These are phyloP conservation scores for Hirschioporus abietinus DNA, from an alignment of 768 basidiomycete species.

Conservation along the genomic window DNA sequence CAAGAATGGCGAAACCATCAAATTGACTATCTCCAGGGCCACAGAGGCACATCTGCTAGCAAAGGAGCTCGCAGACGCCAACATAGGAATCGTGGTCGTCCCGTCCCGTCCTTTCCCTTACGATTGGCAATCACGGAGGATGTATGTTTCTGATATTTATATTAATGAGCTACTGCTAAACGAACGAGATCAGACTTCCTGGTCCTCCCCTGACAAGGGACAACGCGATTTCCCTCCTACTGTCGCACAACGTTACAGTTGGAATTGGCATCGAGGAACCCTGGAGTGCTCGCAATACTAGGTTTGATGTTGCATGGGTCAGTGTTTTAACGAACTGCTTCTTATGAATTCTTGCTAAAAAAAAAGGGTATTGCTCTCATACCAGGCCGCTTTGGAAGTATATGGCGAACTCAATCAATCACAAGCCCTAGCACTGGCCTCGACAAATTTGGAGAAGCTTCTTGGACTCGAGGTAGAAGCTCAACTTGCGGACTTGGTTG, in stretches of 20 bases:
- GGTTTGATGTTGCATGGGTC: conserved; percentile 83
- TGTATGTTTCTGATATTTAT: conserved; percentile 34
- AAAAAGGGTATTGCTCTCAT: too few species aligned
- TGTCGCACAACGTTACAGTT: conserved; percentile 66
- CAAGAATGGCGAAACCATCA: conserved; percentile 33
- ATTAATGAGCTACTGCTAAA: conserved; percentile 24
- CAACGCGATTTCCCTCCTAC: conserved; percentile 54
- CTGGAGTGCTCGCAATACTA: conserved; percentile 70
- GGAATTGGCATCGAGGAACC: conserved; percentile 61
- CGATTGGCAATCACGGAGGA: conserved; percentile 61
- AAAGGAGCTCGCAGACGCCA: conserved; percentile 58
- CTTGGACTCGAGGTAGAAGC: conserved; percentile 29
- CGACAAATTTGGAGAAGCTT: conserved; percentile 49
- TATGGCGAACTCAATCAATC: conserved; percentile 33
- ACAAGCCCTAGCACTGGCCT: conserved; percentile 48
- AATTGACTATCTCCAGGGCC: conserved; percentile 50
- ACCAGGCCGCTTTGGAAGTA: conserved; percentile 36
- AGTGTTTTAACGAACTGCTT: conserved; percentile 30
- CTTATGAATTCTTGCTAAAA: too few species aligned
- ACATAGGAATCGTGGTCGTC: conserved; percentile 64
- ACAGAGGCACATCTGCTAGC: conserved; percentile 71
- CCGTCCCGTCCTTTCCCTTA: conserved; percentile 69
- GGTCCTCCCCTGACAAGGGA: conserved; percentile 68
- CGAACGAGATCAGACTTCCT: conserved; percentile 45
- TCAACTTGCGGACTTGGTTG: conserved; percentile 33